These are phyloP conservation scores for Phellopilus nigrolimitatus DNA, from an alignment of 1,284 basidiomycete genomes.

Conservation along the genomic window DNA sequence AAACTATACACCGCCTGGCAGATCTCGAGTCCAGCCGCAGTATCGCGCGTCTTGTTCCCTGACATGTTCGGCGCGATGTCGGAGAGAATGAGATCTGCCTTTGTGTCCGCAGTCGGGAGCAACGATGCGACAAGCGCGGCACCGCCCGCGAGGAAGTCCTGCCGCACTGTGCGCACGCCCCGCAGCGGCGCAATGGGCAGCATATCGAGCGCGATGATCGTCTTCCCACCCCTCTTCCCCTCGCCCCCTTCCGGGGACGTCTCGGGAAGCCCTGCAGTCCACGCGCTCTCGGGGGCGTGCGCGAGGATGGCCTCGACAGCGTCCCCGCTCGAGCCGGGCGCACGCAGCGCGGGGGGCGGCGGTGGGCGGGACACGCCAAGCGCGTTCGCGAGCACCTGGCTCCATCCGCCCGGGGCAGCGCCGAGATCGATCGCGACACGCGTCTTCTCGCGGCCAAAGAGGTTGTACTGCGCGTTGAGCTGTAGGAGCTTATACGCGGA, in stretches of 20 bases:
- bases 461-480: conserved; percentile 49
- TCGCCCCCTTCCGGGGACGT: conserved; percentile 2
- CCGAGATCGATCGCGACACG: conserved; percentile 79
- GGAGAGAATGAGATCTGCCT: conserved; percentile 62
- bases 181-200: conserved; percentile 61
- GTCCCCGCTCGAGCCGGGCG: not conserved
- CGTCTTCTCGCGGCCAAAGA: conserved; percentile 36
- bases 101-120: conserved; percentile 34
- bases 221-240: conserved; percentile 21
- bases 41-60: conserved; percentile 57
- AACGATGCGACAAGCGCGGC: conserved; percentile 46
- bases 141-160: conserved; percentile 66
- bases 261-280: conserved; percentile 19
- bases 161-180: conserved; percentile 65
- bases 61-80: conserved; percentile 75
- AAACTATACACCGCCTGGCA: conserved; percentile 63
- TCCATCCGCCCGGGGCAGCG: conserved; percentile 87
- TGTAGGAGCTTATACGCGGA: conserved; percentile 84
- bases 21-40: conserved; percentile 56
- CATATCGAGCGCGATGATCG: conserved; percentile 72
- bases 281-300: conserved; percentile 12
- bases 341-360: too few relatives aligned
- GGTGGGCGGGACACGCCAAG: conserved; percentile 47
- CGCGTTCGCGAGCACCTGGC: conserved; percentile 69
- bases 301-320: conserved; percentile 9